Evolutionary conservation across 2,329 filamentous ascomycete genomes (phyloP).

Genomic region (Domatiomyces catenatus): DNA sequence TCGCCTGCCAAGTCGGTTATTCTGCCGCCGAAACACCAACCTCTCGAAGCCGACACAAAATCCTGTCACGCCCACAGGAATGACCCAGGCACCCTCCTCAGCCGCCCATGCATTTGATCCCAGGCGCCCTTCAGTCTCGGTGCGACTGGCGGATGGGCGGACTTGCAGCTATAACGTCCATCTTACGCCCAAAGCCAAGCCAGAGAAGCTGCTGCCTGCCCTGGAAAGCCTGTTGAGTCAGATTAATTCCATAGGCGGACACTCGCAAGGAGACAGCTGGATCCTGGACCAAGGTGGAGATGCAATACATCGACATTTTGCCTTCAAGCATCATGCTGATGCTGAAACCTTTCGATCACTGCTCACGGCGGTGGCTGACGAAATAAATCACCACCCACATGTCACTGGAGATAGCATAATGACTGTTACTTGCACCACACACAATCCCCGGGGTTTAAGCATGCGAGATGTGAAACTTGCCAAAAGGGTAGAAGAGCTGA

Average conservation of each 20-base stretch:
- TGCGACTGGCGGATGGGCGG: neutral
- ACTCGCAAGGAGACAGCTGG: conserved; percentile 4
- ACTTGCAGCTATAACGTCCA: neutral
- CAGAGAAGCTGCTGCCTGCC: neutral
- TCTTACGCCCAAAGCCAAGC: neutral
- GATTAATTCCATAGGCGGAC: neutral
- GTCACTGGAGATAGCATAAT: conserved; percentile 4
- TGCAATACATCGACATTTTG: conserved; percentile 12
- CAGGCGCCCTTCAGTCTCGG: neutral
- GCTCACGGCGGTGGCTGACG: conserved; percentile 8
- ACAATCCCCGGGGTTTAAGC: conserved; percentile 14
- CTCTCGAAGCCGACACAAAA: neutral
- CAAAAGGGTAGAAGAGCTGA: conserved; percentile 6
- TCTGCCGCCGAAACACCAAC: neutral
- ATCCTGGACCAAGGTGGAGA: conserved; percentile 13
- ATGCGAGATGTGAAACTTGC: conserved; percentile 14
- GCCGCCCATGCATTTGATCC: neutral
- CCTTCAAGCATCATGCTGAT: conserved; percentile 4
- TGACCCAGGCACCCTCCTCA: neutral
- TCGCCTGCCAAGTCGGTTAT: neutral
- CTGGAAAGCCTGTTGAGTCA: neutral
- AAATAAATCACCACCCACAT: conserved; percentile 16
- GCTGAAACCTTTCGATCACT: conserved; percentile 1
- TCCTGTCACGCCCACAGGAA: neutral
- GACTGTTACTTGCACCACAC: conserved; percentile 17